phyloP scores from a whole-genome alignment of 768 basidiomycete genomes.

The Termitomyces sp. region DNA sequence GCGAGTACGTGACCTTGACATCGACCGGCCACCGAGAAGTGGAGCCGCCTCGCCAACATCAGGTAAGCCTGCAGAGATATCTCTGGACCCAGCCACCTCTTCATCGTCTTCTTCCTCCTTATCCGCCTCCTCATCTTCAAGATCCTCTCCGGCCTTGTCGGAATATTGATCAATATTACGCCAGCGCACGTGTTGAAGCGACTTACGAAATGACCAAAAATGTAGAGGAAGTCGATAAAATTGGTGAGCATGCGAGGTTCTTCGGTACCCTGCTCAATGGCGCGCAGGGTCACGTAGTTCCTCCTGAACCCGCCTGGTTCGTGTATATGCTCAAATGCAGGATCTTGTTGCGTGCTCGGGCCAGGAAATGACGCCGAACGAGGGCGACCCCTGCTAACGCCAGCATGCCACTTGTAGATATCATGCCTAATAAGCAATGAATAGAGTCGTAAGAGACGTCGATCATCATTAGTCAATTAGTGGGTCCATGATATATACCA shows the following conservation, averaged over 20 bases:
- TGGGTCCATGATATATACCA: neutral
- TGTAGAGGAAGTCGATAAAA: conserved; percentile 90
- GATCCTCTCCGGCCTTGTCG: conserved; percentile 80
- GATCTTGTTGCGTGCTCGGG: conserved; percentile 50
- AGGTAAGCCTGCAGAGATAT: conserved; percentile 14
- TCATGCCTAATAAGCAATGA: conserved; percentile 50
- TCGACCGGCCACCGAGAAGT: conserved; percentile 34
- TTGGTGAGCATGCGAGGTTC: conserved; percentile 70
- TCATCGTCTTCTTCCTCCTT: conserved; percentile 68
- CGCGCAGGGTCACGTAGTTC: conserved; percentile 75
- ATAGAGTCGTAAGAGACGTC: neutral
- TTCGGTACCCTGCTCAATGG: conserved; percentile 58
- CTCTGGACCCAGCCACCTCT: conserved; percentile 19
- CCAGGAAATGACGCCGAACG: conserved; percentile 71
- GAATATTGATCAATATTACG: neutral
- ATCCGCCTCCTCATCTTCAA: conserved; percentile 83
- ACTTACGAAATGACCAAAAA: conserved; percentile 96
- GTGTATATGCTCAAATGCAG: conserved; percentile 88
- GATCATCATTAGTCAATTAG: conserved; percentile 1
- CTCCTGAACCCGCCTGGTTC: conserved; percentile 94
- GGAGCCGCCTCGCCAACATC: conserved; percentile 50
- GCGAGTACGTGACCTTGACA: conserved; percentile 49
- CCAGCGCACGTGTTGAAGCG: neutral
- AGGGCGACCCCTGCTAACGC: conserved; percentile 57
- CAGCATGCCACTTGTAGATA: conserved; percentile 93